phyloP scores from a whole-genome alignment of 2,329 filamentous ascomycete species.

The Alternaria postmessia region DNA sequence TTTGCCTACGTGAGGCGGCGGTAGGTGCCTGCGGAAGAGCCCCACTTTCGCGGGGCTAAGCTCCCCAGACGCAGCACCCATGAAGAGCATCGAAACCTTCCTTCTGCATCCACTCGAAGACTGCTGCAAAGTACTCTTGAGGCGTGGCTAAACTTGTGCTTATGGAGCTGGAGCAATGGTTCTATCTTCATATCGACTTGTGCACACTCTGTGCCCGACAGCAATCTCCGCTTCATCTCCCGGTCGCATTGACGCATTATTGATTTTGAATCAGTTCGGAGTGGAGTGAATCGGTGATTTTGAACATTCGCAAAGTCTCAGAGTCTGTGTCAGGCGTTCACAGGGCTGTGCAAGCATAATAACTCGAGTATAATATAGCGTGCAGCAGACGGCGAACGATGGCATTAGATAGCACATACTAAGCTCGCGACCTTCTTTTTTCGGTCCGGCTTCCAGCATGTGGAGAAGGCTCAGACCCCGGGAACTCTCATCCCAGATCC shows the following conservation, averaged over 20 bases:
- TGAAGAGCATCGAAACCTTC: not conserved
- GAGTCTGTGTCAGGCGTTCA: not conserved
- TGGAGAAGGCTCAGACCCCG: slow-evolving; percentile 12
- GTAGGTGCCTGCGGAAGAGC: slow-evolving; percentile 29
- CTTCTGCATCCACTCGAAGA: not conserved
- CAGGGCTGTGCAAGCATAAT: not conserved
- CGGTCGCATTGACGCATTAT: not conserved
- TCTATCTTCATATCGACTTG: not conserved
- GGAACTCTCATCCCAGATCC: slow-evolving; percentile 8
- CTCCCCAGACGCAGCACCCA: slow-evolving; percentile 10
- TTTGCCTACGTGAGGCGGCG: slow-evolving; percentile 23
- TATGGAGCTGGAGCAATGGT: not conserved
- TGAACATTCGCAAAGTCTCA: not conserved
- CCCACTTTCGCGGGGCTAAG: slow-evolving; percentile 17
- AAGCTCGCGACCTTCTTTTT: slow-evolving; percentile 12
- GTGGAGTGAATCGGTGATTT: not conserved
- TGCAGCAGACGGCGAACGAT: slow-evolving; percentile 6
- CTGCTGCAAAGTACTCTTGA: not conserved
- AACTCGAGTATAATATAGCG: not conserved
- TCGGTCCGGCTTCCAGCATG: slow-evolving; percentile 18
- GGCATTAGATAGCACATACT: slow-evolving; percentile 1
- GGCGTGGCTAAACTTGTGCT: not conserved
- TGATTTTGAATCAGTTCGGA: not conserved
- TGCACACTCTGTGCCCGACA: not conserved
- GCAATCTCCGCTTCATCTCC: not conserved